Percentiles rank a stretch among this genome's conserved stretches.
phyloP scores from a whole-genome alignment of 2,329 filamentous ascomycete species.

The Periconia macrospinosa region DNA sequence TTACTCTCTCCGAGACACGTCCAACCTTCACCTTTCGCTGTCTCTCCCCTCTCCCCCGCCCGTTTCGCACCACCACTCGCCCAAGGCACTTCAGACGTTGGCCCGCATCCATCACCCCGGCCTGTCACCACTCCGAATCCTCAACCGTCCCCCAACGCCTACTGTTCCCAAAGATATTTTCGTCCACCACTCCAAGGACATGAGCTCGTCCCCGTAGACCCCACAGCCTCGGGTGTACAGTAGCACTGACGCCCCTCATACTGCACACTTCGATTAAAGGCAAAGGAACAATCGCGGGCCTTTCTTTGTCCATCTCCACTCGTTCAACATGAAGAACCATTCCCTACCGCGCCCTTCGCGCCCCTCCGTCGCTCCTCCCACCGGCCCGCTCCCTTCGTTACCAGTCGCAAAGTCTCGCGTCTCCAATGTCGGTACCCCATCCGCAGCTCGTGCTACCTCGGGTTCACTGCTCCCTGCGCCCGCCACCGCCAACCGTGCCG shows the following conservation, averaged over 20 bases:
- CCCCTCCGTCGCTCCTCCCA: conserved; percentile 66
- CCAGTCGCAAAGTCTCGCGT: conserved; percentile 73
- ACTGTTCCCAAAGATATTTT: conserved; percentile 2
- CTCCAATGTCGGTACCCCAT: conserved; percentile 41
- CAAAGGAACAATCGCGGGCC: conserved; percentile 2
- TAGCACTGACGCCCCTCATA: conserved; percentile 11
- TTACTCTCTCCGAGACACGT: too few species aligned
- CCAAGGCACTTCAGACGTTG: background rate
- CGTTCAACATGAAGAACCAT: conserved; percentile 53
- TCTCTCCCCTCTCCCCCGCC: background rate
- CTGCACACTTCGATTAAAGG: conserved; percentile 3
- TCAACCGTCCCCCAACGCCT: conserved; percentile 4
- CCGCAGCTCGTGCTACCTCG: conserved; percentile 26
- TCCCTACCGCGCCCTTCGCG: conserved; percentile 68
- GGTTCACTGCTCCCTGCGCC: conserved; percentile 33
- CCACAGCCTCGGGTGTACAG: conserved; percentile 12
- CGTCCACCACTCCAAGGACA: conserved; percentile 20
- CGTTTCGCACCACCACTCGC: background rate
- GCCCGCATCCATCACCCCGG: background rate
- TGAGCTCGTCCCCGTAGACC: conserved; percentile 27
- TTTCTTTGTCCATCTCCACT: conserved; percentile 2
- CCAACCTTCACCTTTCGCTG: background rate
- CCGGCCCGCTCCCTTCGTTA: conserved; percentile 71
- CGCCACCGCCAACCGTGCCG: conserved; percentile 25
- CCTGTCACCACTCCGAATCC: background rate